Conservation (phyloP, 805 yeast species). For the Pichia californica region DNA sequence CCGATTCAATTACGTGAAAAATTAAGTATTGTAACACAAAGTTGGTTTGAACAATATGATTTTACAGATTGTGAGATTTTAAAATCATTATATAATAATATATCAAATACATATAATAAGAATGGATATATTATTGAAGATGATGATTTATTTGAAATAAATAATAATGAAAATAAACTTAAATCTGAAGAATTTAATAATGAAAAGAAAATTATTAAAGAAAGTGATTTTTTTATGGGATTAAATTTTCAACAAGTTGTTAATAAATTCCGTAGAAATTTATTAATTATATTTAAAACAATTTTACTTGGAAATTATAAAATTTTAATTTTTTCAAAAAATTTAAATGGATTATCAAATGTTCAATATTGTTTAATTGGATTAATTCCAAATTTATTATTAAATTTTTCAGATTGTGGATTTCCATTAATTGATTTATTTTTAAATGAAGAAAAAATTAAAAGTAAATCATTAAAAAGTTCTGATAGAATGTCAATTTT, state of each 20-base stretch:
- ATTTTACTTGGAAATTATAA: conserved; percentile 61
- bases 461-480: conserved; percentile 64
- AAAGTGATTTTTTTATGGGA: conserved; percentile 65
- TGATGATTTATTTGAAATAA: conserved; percentile 26
- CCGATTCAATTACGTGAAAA: conserved; percentile 87
- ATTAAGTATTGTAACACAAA: conserved; percentile 79
- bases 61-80: conserved; percentile 67
- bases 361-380: conserved; percentile 80
- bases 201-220: conserved; percentile 29
- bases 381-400: conserved; percentile 72
- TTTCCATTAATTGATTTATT: conserved; percentile 55
- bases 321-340: conserved; percentile 69
- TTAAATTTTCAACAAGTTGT: conserved; percentile 63
- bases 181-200: neutral
- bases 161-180: neutral
- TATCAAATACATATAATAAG: conserved; percentile 38
- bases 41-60: conserved; percentile 75
- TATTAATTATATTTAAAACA: conserved; percentile 67
- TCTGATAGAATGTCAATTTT: conserved; percentile 74
- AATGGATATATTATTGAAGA: conserved; percentile 24
- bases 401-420: conserved; percentile 69
- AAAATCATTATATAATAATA: conserved; percentile 61
- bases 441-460: conserved; percentile 42
- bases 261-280: conserved; percentile 48
- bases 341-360: conserved; percentile 74